Evolutionary conservation across 2,329 filamentous ascomycete species (phyloP), one percentile per base, ranked within the genome.

Genomic region (Macrophomina phaseolina): DNA sequence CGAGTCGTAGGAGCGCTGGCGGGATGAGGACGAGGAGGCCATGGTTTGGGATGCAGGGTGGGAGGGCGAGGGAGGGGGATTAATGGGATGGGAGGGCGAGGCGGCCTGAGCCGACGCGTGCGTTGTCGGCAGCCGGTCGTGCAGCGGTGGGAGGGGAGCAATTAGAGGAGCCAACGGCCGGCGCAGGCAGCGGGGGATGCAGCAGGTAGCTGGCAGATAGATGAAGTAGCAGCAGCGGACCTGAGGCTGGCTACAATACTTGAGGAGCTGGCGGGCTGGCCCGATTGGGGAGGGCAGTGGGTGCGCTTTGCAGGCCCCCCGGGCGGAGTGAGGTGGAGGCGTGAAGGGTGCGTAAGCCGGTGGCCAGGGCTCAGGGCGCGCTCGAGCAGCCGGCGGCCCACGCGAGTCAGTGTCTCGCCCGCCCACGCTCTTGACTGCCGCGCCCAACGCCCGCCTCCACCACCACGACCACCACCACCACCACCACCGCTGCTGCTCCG

Each of bases 1-100:
- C 56, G 65, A 67, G 56, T 67, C 65, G 65, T 23, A 63, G 56
- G 65, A 67, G 36, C 65, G 65, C 30, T 67, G 65, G 49, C 65
- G 65, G 2, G 65, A 62, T 14, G 64, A 66, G 4, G 65, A 67
- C 38, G 49, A 53, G 18, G 65, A 67, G 18, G 56, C 65, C 65
- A 67, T 67, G 62, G 60, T 16, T 42, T n/a, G 30, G 18, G 7
- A 14, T 32, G 61, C 28, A 7, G 49, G 4, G 49, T 5, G 49
- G 11, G 18, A 36, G 40, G 16, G 40, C 16, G 42, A 45, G 16
- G 48, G 62, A n/a, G 16, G 36, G 16, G 53, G 8, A 49, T 48
- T 18, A 45, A 58, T 49, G 30, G 30, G 30, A 9, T 23, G 23
- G 23, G 23, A 23, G 23, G 23, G 23, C 23, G 1, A 23, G 58